These are phyloP conservation scores for Tricholoma terreum DNA, from an alignment of 768 basidiomycete species.

Conservation along the genomic window DNA sequence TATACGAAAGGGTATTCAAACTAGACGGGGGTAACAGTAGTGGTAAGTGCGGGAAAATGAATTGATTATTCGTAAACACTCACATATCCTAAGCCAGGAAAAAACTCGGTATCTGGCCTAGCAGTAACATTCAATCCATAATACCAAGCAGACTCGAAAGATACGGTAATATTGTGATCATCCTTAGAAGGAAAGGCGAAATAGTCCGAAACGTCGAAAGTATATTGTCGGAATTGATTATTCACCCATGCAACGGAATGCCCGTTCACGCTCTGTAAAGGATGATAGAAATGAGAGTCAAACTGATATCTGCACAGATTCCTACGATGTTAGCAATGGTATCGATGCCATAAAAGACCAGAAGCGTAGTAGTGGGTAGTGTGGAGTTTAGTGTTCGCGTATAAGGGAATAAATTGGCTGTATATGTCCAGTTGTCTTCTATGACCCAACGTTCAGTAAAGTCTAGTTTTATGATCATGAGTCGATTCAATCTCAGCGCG, in stretches of 20 bases:
- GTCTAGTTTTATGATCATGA: no score
- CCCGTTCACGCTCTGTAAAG: constrained; percentile 42
- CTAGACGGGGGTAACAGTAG: constrained; percentile 23
- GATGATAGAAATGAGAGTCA: background rate
- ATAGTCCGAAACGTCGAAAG: constrained; percentile 47
- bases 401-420: no score
- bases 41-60: background rate
- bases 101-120: constrained; percentile 44
- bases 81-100: constrained; percentile 36
- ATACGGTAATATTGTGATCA: constrained; percentile 45
- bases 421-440: no score
- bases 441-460: no score
- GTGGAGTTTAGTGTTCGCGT: no score
- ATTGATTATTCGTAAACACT: constrained; percentile 2
- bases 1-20: constrained; percentile 50
- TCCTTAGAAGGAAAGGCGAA: constrained; percentile 28
- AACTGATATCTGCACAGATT: no score
- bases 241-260: constrained; percentile 56
- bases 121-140: constrained; percentile 54
- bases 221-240: constrained; percentile 55
- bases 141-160: constrained; percentile 50
- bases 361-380: no score
- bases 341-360: no score
- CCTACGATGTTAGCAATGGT: no score
- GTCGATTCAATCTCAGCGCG: no score